A percentile compares a stretch with the other conserved stretches of the same genome.
phyloP scores from a whole-genome alignment of 495 filamentous ascomycete species.

The Cenococcum geophilum region DNA sequence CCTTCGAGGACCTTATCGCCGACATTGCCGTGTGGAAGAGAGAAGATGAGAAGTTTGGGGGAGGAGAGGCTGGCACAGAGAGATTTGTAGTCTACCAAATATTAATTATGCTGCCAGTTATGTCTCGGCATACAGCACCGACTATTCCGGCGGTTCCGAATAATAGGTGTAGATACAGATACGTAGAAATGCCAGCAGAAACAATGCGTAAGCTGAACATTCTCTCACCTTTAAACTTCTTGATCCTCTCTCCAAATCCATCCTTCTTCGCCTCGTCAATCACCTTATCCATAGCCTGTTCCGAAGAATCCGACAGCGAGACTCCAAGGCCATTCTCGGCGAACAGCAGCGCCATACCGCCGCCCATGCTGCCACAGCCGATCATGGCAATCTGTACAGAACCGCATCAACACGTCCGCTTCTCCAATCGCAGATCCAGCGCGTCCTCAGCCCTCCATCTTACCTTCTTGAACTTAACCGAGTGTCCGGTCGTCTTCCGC shows the following conservation, averaged over 20 bases:
- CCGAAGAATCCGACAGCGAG: constrained; percentile 53
- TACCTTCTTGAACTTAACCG: constrained; percentile 5
- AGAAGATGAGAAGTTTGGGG: constrained; percentile 55
- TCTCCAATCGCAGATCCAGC: neutral
- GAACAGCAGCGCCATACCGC: constrained; percentile 59
- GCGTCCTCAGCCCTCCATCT: neutral
- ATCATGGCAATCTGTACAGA: constrained; percentile 51
- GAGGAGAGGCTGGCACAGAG: constrained; percentile 23
- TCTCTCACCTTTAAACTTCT: constrained; percentile 33
- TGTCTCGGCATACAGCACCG: too few relatives aligned
- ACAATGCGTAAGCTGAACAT: neutral
- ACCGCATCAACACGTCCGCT: neutral
- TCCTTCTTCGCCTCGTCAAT: constrained; percentile 37
- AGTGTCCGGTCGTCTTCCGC: neutral
- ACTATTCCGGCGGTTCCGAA: too few relatives aligned
- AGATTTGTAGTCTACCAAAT: constrained; percentile 12
- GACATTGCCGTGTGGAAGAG: constrained; percentile 61
- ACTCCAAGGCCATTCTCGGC: constrained; percentile 56
- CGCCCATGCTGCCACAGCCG: constrained; percentile 61
- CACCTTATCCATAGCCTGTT: constrained; percentile 44
- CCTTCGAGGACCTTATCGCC: constrained; percentile 59
- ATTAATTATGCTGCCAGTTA: neutral
- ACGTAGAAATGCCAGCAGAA: neutral
- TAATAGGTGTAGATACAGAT: neutral
- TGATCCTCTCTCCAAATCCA: constrained; percentile 34